Base-by-base conservation (phyloP, 1,284 basidiomycete species). In the Cryptococcus sp. region DNA sequence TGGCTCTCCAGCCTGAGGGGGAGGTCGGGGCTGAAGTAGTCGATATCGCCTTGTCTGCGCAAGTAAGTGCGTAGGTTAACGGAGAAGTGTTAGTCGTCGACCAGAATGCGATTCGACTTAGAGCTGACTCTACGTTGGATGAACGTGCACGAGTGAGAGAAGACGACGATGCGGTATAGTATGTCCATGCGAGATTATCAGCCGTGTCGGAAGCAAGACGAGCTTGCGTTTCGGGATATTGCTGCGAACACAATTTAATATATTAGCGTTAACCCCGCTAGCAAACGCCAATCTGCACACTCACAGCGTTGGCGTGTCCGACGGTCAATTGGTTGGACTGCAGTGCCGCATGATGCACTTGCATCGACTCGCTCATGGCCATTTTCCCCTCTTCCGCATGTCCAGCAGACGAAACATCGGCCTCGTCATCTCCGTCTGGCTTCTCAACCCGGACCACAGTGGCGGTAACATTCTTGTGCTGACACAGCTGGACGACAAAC, bases 401-500 rank as follows among this genome's bases (percentile, higher is more conserved):
- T 16, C 41, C 44, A 44, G 61, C 53, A 8, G 57, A 58, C 47
- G 49, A 54, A 20, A 46, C 43, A 40, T 56, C 64, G 20, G 47
- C 54, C 38, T 57, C 63, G 37, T 72, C 46, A 82, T 85, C 58
- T 65, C 79, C 78, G 83, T 86, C 64, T 68, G 65, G 62, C 37
- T 60, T 64, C 37, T 67, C 78, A 52, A 92, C 74, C 63, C 86
- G 81, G 26, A 91, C 73, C 3, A 92, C 83, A 0, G 88, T 89
- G 4, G 89, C 91, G 8, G 79, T 83, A 3, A 90, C 83, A 66
- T 88, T 87, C 43, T 80, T 73, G 49, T 76, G 66, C 19, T 71
- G 67, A 67, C 89, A 91, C 15, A 94, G 81, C 76, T 93, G 91
- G 13, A 89, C 84, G 10, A 90, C 82, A 67, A 94, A 86, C 39